Conservation (phyloP, 2,329 filamentous ascomycete species). For the Colletotrichum cereale region DNA sequence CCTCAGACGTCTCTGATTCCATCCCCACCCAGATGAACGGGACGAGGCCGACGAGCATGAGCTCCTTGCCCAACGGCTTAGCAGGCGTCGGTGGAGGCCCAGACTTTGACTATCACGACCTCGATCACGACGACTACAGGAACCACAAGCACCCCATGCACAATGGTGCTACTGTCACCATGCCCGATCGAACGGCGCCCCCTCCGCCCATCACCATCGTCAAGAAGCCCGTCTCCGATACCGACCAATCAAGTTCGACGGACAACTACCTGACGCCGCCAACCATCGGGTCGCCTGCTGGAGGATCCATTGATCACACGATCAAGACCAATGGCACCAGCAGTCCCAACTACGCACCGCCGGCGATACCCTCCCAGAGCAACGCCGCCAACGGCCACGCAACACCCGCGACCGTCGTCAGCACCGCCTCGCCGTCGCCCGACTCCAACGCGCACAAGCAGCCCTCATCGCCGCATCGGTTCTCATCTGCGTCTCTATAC, state of each 20-base stretch:
- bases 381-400: slow-evolving; percentile 38
- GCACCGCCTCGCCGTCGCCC: slow-evolving; percentile 37
- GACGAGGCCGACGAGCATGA: slow-evolving; percentile 66
- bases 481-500: slow-evolving; percentile 74
- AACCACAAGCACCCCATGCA: slow-evolving; percentile 43
- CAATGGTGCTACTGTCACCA: slow-evolving; percentile 43
- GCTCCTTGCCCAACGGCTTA: slow-evolving; percentile 67
- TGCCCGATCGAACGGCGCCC: slow-evolving; percentile 47
- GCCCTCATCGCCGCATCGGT: slow-evolving; percentile 63
- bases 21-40: slow-evolving; percentile 55
- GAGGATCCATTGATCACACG: slow-evolving; percentile 38
- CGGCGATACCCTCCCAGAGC: slow-evolving; percentile 42
- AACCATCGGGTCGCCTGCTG: slow-evolving; percentile 51
- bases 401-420: slow-evolving; percentile 30
- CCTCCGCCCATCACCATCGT: slow-evolving; percentile 36
- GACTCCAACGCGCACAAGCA: slow-evolving; percentile 42
- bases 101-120: slow-evolving; percentile 44
- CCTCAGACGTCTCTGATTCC: slow-evolving; percentile 63
- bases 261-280: slow-evolving; percentile 49
- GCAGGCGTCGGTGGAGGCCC: slow-evolving; percentile 48
- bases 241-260: slow-evolving; percentile 46
- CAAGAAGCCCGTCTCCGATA: slow-evolving; percentile 40
- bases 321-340: slow-evolving; percentile 30
- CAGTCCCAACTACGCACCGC: slow-evolving; percentile 49
- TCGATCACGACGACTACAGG: slow-evolving; percentile 47